Percentiles rank a stretch among this genome's conserved stretches.
phyloP scores from a whole-genome alignment of 2,329 filamentous ascomycete species.

The Scortechinia acanthostroma region DNA sequence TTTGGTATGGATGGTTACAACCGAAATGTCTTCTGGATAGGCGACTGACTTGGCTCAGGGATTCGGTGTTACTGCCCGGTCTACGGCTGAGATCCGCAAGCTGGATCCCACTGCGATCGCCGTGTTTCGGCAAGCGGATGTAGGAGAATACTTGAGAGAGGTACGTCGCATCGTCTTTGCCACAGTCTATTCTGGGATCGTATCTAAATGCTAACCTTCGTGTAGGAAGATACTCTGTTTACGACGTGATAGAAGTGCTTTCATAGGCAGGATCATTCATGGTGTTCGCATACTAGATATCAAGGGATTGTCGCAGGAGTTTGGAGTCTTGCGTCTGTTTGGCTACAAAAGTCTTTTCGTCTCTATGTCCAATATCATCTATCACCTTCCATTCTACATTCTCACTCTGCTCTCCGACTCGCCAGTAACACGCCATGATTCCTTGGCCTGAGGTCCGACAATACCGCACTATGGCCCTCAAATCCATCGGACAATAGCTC shows the following conservation, averaged over 20 bases:
- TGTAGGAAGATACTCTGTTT: slow-evolving; percentile 1
- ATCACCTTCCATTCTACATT: too few relatives aligned
- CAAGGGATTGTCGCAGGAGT: too few relatives aligned
- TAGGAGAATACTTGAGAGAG: slow-evolving; percentile 1
- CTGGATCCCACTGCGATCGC: slow-evolving; percentile 82
- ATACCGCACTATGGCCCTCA: too few relatives aligned
- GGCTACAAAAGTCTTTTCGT: too few relatives aligned
- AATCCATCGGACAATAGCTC: too few relatives aligned
- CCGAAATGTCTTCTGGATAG: too few relatives aligned
- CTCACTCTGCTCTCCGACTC: too few relatives aligned
- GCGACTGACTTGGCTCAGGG: slow-evolving; percentile 61
- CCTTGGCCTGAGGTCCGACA: too few relatives aligned
- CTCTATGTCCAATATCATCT: too few relatives aligned
- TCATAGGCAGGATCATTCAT: neutral
- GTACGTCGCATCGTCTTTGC: too few relatives aligned
- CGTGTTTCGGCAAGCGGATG: neutral
- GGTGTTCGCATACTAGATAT: neutral
- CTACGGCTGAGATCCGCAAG: slow-evolving; percentile 74
- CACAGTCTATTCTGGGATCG: neutral
- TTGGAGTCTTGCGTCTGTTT: too few relatives aligned
- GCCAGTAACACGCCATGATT: too few relatives aligned
- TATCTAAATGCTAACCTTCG: neutral
- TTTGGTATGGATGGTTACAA: neutral
- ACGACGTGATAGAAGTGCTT: neutral
- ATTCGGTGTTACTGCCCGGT: slow-evolving; percentile 85